phyloP scores from a whole-genome alignment of 345 rosid species.

The Citrus trifoliata region DNA sequence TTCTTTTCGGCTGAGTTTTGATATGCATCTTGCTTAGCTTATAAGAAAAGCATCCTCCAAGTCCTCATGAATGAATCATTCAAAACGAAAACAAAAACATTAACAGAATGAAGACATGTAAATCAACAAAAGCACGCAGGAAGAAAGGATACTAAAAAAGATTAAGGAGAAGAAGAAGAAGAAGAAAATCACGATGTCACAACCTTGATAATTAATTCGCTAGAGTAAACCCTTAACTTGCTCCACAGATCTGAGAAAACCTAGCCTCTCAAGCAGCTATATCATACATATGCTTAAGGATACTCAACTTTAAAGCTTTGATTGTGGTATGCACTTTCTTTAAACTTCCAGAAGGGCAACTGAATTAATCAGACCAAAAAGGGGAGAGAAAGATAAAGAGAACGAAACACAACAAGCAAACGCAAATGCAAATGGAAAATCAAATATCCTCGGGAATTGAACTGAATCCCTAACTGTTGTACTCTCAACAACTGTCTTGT shows the following conservation, averaged over 20 bases:
- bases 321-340: not conserved
- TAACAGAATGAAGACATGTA: not conserved
- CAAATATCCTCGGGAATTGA: slow-evolving; percentile 59
- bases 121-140: not conserved
- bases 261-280: not conserved
- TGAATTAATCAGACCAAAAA: slow-evolving; percentile 32
- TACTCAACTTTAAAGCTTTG: slow-evolving; percentile 2
- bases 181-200: slow-evolving; percentile 11
- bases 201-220: slow-evolving; percentile 23
- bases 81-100: not conserved
- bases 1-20: not conserved
- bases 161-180: slow-evolving; percentile 8
- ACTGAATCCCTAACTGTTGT: slow-evolving; percentile 20
- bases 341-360: slow-evolving; percentile 12
- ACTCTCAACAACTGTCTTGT: slow-evolving; percentile 12
- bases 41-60: slow-evolving; percentile 28
- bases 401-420: slow-evolving; percentile 16
- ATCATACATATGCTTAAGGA: not conserved
- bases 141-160: not conserved
- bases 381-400: slow-evolving; percentile 20
- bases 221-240: slow-evolving; percentile 9
- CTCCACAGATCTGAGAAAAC: slow-evolving; percentile 31
- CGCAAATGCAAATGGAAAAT: slow-evolving; percentile 23
- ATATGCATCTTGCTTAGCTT: slow-evolving; percentile 26
- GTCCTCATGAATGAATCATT: slow-evolving; percentile 5